Evolutionary conservation across 169 alveolate genomes (phyloP).

Genomic region (Cytauxzoon felis): DNA sequence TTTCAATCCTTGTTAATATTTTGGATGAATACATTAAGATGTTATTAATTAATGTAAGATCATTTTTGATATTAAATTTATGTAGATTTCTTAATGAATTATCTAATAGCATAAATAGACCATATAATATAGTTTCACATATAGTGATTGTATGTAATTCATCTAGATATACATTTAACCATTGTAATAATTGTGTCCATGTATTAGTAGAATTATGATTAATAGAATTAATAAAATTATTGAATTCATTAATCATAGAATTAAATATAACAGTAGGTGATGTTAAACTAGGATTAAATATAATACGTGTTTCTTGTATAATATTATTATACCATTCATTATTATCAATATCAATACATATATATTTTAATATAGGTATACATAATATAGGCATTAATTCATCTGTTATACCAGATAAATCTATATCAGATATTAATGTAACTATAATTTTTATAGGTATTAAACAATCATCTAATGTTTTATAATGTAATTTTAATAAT

Average conservation of each 20-base stretch:
- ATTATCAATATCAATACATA: conserved; percentile 46
- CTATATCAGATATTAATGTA: conserved; percentile 49
- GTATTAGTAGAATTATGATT: conserved; percentile 10
- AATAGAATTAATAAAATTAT: neutral
- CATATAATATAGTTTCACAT: conserved; percentile 29
- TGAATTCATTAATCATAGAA: conserved; percentile 36
- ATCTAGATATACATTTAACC: conserved; percentile 48
- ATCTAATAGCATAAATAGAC: conserved; percentile 49
- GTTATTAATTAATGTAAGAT: conserved; percentile 12
- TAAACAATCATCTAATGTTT: conserved; percentile 36
- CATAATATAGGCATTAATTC: conserved; percentile 59
- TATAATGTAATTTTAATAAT: conserved; percentile 25
- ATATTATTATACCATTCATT: conserved; percentile 52
- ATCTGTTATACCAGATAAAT: conserved; percentile 39
- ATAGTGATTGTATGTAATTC: conserved; percentile 25
- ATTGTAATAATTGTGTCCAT: conserved; percentile 48
- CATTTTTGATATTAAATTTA: conserved; percentile 2
- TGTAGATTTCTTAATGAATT: conserved; percentile 38
- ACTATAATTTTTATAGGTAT: conserved; percentile 57
- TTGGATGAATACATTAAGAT: conserved; percentile 49
- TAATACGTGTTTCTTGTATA: conserved; percentile 37
- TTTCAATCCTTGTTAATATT: conserved; percentile 39
- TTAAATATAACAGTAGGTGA: conserved; percentile 45
- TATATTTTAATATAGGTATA: conserved; percentile 49
- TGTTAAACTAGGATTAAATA: conserved; percentile 55